A percentile compares a stretch with the other conserved stretches of the same genome.
Evolutionary conservation across 2,329 filamentous ascomycete species (phyloP).

Genomic region (Cercospora citrullina): DNA sequence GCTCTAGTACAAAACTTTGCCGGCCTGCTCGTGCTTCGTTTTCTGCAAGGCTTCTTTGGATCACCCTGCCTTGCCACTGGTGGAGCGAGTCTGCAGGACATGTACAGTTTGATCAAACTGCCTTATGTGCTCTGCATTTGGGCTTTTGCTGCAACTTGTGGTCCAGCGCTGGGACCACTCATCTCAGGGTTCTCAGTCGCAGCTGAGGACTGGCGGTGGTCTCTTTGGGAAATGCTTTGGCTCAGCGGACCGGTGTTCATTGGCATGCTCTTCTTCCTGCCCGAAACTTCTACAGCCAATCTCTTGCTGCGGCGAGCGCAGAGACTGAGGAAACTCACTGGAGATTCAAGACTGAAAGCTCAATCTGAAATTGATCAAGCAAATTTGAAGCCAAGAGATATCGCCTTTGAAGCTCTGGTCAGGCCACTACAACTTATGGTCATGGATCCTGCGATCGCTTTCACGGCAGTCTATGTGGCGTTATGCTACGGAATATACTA

Average conservation of each 20-base stretch:
- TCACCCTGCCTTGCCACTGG: constrained; percentile 65
- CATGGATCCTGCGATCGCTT: constrained; percentile 38
- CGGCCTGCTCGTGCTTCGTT: constrained; percentile 58
- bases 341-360: constrained; percentile 57
- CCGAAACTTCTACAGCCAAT: constrained; percentile 61
- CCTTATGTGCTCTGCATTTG: constrained; percentile 48
- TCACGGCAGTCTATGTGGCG: constrained; percentile 37
- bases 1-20: constrained; percentile 63
- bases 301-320: constrained; percentile 62
- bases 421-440: constrained; percentile 37
- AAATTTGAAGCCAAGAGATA: constrained; percentile 50
- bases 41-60: constrained; percentile 64
- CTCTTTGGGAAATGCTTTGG: constrained; percentile 65
- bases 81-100: constrained; percentile 57
- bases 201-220: constrained; percentile 63
- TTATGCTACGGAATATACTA: constrained; percentile 41
- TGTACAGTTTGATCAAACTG: constrained; percentile 47
- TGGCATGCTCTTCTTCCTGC: constrained; percentile 58
- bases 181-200: constrained; percentile 62
- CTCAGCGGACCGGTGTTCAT: constrained; percentile 59
- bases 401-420: constrained; percentile 59
- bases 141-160: constrained; percentile 47
- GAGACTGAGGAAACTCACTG: constrained; percentile 62
- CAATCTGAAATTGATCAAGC: constrained; percentile 65
- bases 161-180: constrained; percentile 60